Percentiles rank a stretch among this genome's conserved stretches.
Evolutionary conservation across 106 monocot species (phyloP).

Genomic region (Iris macrosiphon): DNA sequence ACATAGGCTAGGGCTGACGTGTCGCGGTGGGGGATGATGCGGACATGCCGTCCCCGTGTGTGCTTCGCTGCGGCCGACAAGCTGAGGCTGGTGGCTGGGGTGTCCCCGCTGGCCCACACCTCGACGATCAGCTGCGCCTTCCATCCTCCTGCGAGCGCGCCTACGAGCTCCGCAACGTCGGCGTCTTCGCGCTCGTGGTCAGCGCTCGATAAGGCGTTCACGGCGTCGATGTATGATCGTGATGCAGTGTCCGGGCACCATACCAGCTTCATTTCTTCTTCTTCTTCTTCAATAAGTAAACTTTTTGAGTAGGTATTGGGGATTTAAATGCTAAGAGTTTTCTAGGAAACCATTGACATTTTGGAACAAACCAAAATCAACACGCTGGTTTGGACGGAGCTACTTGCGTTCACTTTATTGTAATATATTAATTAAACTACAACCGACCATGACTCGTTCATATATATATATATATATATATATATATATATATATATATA

Average conservation of each 20-base stretch:
- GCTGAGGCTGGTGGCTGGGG: slow-evolving; percentile 25
- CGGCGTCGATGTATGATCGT: slow-evolving; percentile 79
- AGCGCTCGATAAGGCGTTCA: slow-evolving; percentile 25
- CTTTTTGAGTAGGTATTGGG: no score
- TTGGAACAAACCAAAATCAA: no score
- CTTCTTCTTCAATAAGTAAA: no score
- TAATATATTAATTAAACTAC: no score
- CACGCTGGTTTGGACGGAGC: no score
- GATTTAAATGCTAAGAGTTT: no score
- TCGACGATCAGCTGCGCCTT: slow-evolving; percentile 52
- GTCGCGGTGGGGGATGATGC: slow-evolving; percentile 36
- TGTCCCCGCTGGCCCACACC: slow-evolving; percentile 16
- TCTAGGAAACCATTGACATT: no score
- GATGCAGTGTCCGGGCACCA: slow-evolving; percentile 88
- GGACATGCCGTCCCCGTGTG: slow-evolving; percentile 44
- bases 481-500: no score
- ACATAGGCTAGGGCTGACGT: slow-evolving; percentile 5
- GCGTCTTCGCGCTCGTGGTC: slow-evolving; percentile 11
- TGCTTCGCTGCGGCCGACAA: slow-evolving; percentile 36
- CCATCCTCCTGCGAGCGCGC: slow-evolving; percentile 93
- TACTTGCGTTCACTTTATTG: no score
- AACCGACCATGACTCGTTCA: no score
- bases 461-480: no score
- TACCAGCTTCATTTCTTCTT: slow-evolving; percentile 58
- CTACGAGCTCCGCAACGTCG: slow-evolving; percentile 67